Evolutionary conservation across 768 basidiomycete genomes (phyloP).

Genomic region (Flagelloscypha sp.): DNA sequence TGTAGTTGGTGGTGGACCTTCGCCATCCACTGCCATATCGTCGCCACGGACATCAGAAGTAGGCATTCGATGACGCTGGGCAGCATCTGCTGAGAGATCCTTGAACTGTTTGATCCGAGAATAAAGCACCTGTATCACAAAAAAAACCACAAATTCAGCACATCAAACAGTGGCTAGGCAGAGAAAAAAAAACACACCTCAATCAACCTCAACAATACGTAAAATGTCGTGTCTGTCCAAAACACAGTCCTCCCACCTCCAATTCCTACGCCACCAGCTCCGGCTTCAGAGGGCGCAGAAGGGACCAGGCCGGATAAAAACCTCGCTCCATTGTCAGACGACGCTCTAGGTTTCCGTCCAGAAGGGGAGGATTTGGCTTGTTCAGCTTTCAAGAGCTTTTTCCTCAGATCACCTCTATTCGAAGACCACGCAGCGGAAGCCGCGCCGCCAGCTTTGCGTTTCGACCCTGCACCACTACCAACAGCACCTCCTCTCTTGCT

Average conservation of each 20-base stretch:
- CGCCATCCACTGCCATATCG: conserved; percentile 6
- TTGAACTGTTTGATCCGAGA: conserved; percentile 77
- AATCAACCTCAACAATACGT: conserved; percentile 73
- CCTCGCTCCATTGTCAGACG: no score
- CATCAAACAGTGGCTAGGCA: background rate
- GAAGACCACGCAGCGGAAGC: no score
- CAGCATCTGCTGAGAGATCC: conserved; percentile 44
- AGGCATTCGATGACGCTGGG: conserved; percentile 22
- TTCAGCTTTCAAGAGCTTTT: conserved; percentile 75
- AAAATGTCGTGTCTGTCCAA: conserved; percentile 86
- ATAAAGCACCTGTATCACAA: conserved; percentile 58
- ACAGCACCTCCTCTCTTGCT: conserved; percentile 30
- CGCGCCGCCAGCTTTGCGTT: conserved; percentile 15
- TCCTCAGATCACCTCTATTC: conserved; percentile 58
- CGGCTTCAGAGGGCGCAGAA: conserved; percentile 43
- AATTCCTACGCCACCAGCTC: conserved; percentile 22
- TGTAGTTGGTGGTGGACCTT: conserved; percentile 9
- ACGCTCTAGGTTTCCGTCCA: conserved; percentile 7
- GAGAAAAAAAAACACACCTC: conserved; percentile 49
- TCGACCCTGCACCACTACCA: conserved; percentile 12
- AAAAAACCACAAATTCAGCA: conserved; percentile 5
- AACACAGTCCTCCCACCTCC: conserved; percentile 48
- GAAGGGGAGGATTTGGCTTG: conserved; percentile 67
- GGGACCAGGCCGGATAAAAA: conserved; percentile 58
- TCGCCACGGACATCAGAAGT: conserved; percentile 5